Percentiles rank a stretch among this genome's conserved stretches.
These are phyloP conservation scores for Lodderomyces beijingensis DNA, from an alignment of 1,139 yeast species.

Conservation along the genomic window DNA sequence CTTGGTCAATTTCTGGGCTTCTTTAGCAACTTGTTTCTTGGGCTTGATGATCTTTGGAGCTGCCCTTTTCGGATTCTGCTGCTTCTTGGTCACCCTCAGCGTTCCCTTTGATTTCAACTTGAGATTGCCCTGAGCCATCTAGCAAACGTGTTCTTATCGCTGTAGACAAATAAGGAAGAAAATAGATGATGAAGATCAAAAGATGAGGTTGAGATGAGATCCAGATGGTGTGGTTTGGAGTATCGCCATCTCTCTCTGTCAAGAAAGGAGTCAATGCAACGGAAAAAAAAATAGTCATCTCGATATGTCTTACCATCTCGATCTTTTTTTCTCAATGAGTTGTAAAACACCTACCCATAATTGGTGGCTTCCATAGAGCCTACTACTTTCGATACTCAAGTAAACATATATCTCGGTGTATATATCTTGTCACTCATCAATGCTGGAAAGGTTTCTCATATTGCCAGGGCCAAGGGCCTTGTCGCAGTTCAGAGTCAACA, in stretches of 20 bases:
- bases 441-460: constrained; percentile 39
- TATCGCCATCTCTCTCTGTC: neutral
- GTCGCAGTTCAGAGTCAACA: constrained; percentile 33
- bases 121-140: constrained; percentile 56
- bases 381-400: too few species aligned
- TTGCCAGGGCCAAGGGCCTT: constrained; percentile 90
- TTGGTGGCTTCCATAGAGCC: too few species aligned
- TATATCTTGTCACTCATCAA: too few species aligned
- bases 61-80: constrained; percentile 55
- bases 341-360: too few species aligned
- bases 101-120: constrained; percentile 46
- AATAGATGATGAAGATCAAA: too few species aligned
- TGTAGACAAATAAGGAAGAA: neutral
- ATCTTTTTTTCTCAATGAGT: too few species aligned
- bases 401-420: too few species aligned
- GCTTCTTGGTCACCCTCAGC: constrained; percentile 50
- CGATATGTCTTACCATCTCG: too few species aligned
- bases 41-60: constrained; percentile 76
- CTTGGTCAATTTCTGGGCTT: constrained; percentile 50
- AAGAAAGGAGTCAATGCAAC: too few species aligned
- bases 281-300: too few species aligned
- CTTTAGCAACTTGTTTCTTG: constrained; percentile 50
- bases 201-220: constrained; percentile 11
- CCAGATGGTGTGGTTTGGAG: neutral
- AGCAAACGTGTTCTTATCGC: too few species aligned